phyloP scores from a whole-genome alignment of 2,329 filamentous ascomycete genomes.

The Bipolaris zeicola region DNA sequence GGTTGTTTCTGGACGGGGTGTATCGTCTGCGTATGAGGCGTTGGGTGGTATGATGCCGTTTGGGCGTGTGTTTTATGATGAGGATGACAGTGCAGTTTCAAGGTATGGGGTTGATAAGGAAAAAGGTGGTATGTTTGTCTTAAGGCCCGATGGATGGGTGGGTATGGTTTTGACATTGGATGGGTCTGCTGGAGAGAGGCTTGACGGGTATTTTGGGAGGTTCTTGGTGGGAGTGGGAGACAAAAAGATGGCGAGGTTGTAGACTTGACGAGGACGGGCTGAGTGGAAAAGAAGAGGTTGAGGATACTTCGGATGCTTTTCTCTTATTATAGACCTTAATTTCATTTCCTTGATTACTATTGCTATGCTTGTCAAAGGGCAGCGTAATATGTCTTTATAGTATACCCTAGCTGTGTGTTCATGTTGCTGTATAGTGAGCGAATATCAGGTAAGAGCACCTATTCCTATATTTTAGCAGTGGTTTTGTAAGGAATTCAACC shows the following conservation, averaged over 20 bases:
- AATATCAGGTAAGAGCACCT: no score
- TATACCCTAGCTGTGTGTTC: no score
- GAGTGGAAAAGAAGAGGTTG: no score
- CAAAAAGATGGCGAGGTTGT: not conserved
- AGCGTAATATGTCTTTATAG: no score
- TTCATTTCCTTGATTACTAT: no score
- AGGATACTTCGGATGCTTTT: no score
- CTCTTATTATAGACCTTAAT: no score
- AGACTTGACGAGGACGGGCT: not conserved
- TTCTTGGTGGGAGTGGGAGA: slow-evolving; percentile 16
- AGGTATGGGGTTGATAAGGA: slow-evolving; percentile 37
- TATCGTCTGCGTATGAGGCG: slow-evolving; percentile 38
- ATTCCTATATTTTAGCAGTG: no score
- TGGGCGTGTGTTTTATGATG: slow-evolving; percentile 47
- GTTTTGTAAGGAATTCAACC: no score
- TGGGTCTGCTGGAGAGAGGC: slow-evolving; percentile 8
- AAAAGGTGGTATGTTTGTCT: slow-evolving; percentile 36
- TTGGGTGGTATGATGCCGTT: slow-evolving; percentile 39
- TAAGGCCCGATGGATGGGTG: slow-evolving; percentile 45
- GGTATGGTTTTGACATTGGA: slow-evolving; percentile 29
- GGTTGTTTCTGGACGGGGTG: slow-evolving; percentile 31
- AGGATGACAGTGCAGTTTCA: slow-evolving; percentile 36
- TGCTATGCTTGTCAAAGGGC: no score
- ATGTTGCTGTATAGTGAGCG: no score
- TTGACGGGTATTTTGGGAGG: slow-evolving; percentile 30